These are phyloP conservation scores for Lenwebbia sp. DNA, from an alignment of 345 rosid species.

Conservation along the genomic window DNA sequence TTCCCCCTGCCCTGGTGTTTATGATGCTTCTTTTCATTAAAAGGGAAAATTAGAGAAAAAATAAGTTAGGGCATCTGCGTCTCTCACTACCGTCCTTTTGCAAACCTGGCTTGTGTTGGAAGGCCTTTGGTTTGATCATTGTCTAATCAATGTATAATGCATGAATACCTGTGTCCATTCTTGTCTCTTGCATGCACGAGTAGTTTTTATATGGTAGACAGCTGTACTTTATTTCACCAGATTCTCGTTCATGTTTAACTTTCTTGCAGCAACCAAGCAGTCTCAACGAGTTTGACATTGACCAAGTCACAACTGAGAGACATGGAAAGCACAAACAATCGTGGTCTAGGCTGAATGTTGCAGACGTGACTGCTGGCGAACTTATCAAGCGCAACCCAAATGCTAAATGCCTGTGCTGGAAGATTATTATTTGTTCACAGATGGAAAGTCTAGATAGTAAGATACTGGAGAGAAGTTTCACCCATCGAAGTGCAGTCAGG, in stretches of 20 bases:
- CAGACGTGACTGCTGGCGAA: constrained; percentile 46
- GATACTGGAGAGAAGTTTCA: constrained; percentile 9
- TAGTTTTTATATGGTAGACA: neutral
- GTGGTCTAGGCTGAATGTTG: constrained; percentile 78
- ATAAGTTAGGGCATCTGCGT: neutral
- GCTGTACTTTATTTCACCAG: neutral
- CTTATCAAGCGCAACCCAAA: constrained; percentile 46
- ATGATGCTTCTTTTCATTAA: neutral
- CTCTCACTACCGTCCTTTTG: neutral
- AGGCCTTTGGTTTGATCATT: neutral
- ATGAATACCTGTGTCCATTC: neutral
- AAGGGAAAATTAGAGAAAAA: neutral
- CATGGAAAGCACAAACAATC: constrained; percentile 49
- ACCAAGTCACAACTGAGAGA: constrained; percentile 57
- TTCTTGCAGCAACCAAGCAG: constrained; percentile 30
- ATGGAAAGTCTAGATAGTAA: constrained; percentile 19
- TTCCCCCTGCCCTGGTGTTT: neutral
- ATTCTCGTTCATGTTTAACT: constrained; percentile 2
- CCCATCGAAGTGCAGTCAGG: constrained; percentile 26
- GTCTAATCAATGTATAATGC: neutral
- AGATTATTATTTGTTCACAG: constrained; percentile 50
- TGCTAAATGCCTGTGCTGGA: constrained; percentile 75
- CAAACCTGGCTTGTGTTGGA: neutral
- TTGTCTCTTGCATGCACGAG: neutral
- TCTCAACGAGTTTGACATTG: constrained; percentile 48